Evolutionary conservation across 371 early-diverging fungal species (phyloP).

Genomic region (Mucor racemosus): DNA sequence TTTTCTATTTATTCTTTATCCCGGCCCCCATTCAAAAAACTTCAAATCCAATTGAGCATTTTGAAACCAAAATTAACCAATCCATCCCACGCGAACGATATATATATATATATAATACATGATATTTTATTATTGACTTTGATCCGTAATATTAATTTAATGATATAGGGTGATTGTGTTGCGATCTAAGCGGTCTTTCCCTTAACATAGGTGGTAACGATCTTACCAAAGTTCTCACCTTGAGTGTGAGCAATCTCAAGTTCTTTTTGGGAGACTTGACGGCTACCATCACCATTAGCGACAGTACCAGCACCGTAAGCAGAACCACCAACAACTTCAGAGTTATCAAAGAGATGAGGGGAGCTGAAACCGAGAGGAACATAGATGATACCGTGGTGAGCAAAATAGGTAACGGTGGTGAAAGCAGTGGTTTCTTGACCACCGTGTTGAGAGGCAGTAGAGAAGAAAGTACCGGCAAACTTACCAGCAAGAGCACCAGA

Average conservation of each 20-base stretch:
- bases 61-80: not conserved
- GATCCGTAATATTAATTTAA: not conserved
- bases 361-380: constrained; percentile 75
- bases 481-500: constrained; percentile 71
- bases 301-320: constrained; percentile 68
- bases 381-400: constrained; percentile 83
- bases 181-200: constrained; percentile 33
- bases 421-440: constrained; percentile 83
- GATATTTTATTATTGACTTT: not conserved
- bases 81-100: not conserved
- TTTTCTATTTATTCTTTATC: not conserved
- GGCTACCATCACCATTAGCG: constrained; percentile 66
- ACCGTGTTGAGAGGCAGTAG: constrained; percentile 76
- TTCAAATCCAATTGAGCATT: not conserved
- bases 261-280: constrained; percentile 69
- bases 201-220: constrained; percentile 41
- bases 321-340: constrained; percentile 67
- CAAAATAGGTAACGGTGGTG: constrained; percentile 71
- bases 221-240: constrained; percentile 69
- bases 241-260: constrained; percentile 66
- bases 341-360: constrained; percentile 54
- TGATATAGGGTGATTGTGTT: constrained; percentile 6
- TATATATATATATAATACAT: not conserved
- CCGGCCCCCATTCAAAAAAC: not conserved
- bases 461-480: constrained; percentile 75